These are phyloP conservation scores for Myriangium duriaei DNA, from an alignment of 2,329 filamentous ascomycete genomes.

Conservation along the genomic window DNA sequence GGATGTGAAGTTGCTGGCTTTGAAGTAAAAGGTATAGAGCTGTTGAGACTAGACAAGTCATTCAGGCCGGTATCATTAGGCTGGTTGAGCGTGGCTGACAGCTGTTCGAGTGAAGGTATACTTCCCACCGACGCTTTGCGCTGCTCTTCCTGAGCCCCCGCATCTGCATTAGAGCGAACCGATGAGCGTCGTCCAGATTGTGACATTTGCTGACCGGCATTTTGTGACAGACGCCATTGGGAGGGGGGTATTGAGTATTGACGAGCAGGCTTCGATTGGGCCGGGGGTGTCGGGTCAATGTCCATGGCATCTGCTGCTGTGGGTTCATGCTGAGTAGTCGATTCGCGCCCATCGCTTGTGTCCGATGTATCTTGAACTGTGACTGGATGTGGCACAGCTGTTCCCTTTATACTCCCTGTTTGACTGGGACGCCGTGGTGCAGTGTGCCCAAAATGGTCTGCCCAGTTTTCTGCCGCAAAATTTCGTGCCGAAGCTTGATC, in stretches of 20 bases:
- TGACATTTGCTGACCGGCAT: slow-evolving; percentile 1
- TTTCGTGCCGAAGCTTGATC: background rate
- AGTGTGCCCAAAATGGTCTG: slow-evolving; percentile 4
- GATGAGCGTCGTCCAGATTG: slow-evolving; percentile 10
- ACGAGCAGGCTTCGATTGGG: slow-evolving; percentile 19
- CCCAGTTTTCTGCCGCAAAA: slow-evolving; percentile 8
- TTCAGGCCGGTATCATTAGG: slow-evolving; percentile 37
- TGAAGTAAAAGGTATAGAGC: slow-evolving; percentile 47
- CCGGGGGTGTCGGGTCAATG: slow-evolving; percentile 29
- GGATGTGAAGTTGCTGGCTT: slow-evolving; percentile 34
- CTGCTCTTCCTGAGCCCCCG: slow-evolving; percentile 9
- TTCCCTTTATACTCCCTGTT: background rate
- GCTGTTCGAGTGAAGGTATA: slow-evolving; percentile 19
- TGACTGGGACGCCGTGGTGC: slow-evolving; percentile 7
- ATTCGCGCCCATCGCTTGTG: slow-evolving; percentile 18
- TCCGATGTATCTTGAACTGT: slow-evolving; percentile 6
- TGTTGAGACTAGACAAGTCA: slow-evolving; percentile 40
- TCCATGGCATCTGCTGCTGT: slow-evolving; percentile 34
- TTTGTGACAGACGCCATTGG: slow-evolving; percentile 18
- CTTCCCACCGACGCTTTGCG: background rate
- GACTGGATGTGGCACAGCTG: background rate
- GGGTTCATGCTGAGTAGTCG: slow-evolving; percentile 12
- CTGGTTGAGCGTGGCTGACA: slow-evolving; percentile 34
- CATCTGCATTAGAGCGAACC: slow-evolving; percentile 14
- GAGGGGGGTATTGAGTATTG: slow-evolving; percentile 22